Percentiles rank a stretch among this genome's conserved stretches.
These are phyloP conservation scores for Botryotinia narcissicola DNA, from an alignment of 2,329 filamentous ascomycete species.

Conservation along the genomic window DNA sequence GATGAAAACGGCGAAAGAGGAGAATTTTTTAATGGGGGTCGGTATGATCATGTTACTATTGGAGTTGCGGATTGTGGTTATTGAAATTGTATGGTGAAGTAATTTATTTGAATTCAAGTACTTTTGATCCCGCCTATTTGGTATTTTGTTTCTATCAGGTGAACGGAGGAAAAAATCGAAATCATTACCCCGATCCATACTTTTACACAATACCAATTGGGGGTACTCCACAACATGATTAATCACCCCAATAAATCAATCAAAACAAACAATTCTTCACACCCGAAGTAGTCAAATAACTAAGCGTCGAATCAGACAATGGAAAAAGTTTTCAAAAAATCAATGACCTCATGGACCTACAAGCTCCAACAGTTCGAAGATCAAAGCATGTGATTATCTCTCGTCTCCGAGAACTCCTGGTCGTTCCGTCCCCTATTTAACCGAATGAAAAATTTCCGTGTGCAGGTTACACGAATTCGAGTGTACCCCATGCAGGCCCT, in stretches of 20 bases:
- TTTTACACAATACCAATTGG: background rate
- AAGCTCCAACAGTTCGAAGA: background rate
- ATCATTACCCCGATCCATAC: background rate
- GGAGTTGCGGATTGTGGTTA: background rate
- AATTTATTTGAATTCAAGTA: background rate
- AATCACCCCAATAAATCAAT: background rate
- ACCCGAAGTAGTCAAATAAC: rapidly evolving
- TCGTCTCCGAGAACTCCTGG: background rate
- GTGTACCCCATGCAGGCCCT: no score
- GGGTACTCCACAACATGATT: background rate
- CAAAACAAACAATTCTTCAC: background rate
- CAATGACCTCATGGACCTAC: background rate
- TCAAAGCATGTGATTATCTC: background rate
- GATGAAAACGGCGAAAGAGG: slow-evolving; percentile 14
- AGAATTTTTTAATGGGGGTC: background rate
- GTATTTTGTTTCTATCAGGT: background rate
- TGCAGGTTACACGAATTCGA: background rate
- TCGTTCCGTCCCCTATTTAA: background rate
- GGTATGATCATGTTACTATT: no score
- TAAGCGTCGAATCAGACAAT: background rate
- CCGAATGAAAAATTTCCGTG: background rate
- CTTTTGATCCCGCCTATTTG: background rate
- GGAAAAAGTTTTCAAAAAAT: background rate
- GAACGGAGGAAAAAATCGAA: background rate
- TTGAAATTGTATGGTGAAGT: background rate